Conservation (phyloP, 225 moss, liverwort and hornwort genomes). For the Straminergon stramineum region DNA sequence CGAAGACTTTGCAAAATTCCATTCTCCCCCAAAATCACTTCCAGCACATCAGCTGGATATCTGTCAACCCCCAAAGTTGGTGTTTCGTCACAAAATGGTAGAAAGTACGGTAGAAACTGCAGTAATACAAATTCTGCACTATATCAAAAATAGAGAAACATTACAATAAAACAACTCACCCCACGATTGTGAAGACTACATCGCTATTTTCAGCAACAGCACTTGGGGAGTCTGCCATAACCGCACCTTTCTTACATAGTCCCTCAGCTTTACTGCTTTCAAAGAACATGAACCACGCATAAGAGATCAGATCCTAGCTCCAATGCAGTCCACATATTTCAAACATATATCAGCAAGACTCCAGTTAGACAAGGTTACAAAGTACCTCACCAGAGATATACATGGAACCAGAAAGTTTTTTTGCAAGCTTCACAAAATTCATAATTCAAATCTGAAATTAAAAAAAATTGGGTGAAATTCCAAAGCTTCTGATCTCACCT, state of each 20-base stretch:
- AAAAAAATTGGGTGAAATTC: not conserved
- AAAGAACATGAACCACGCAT: not conserved
- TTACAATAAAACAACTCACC: conserved; percentile 30
- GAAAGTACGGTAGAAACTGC: not conserved
- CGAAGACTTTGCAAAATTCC: conserved; percentile 70
- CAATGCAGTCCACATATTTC: not conserved
- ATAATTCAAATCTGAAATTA: not conserved
- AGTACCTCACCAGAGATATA: not conserved
- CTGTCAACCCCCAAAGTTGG: conserved; percentile 30
- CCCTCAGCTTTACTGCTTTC: conserved; percentile 71
- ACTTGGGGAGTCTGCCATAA: conserved; percentile 58
- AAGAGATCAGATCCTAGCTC: not conserved
- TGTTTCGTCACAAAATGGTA: not conserved
- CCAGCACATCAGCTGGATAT: conserved; percentile 86
- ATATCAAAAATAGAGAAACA: not conserved
- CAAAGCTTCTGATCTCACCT: conserved; percentile 27
- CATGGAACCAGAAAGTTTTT: not conserved
- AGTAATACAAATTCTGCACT: not conserved
- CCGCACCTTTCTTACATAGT: conserved; percentile 62
- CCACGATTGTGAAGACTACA: conserved; percentile 87
- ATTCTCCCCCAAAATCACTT: conserved; percentile 80
- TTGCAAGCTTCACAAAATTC: not conserved
- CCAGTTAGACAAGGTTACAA: not conserved
- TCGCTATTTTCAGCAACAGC: conserved; percentile 74
- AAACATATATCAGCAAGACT: not conserved